Evolutionary conservation across 108 stramenopile species (phyloP), one percentile per base, ranked within the genome.

Genomic region (Conticribra guillardii): DNA sequence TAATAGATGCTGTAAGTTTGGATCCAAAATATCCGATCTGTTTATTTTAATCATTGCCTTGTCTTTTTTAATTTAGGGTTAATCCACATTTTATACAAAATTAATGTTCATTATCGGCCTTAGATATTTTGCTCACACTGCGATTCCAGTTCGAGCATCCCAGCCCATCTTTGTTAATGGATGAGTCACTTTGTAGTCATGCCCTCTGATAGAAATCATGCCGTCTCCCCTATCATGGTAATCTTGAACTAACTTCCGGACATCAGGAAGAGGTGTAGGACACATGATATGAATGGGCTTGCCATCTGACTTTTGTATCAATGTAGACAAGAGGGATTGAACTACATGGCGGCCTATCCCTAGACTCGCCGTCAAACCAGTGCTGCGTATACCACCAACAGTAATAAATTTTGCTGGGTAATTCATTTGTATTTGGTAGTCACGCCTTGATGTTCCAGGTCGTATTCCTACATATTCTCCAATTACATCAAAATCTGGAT

Each of bases 391-490:
- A 17, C 89, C 84, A 16, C 88, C 93, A 8, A 85, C 90, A 18
- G 82, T 85, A 37, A 95, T 69, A 73, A 87, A 92, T 21, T 60
- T 28, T n/a, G 64, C 44, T 11, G 62, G 23, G 16, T 82, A 63
- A 16, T 48, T 19, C 30, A 83, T 27, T 29, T 75, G 74, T 34
- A 94, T 88, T 55, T 95, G 89, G 67, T 90, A 91, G 79, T 92
- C 90, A 28, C 89, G 79, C 23, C 86, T 73, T 29, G 85, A 59
- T 14, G 87, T 87, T 21, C 85, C 90, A 9, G 93, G 93, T 45
- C 93, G 82, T 26, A 95, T 84, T 1, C 93, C 93, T 2, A 86
- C 89, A 71, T 91, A 95, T 57, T 85, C 83, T 34, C 90, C 90
- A 23, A 90, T 76, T 48, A 77, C 33, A 1, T 70, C 54, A 0